Evolutionary conservation across 2,329 filamentous ascomycete genomes (phyloP).

Genomic region (Arthrocladium fulminans): DNA sequence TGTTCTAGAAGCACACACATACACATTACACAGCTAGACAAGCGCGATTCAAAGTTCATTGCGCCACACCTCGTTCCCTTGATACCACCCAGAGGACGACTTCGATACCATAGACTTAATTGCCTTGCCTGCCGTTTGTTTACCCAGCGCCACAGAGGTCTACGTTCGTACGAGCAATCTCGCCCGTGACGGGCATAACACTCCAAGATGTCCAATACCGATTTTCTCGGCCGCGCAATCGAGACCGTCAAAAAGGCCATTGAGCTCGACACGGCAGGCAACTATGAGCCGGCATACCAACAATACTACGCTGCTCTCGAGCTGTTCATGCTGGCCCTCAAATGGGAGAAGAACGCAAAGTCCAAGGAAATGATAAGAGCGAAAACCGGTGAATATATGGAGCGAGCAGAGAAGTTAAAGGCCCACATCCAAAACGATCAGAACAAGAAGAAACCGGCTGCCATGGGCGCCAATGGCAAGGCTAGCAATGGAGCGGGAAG

Average conservation of each 20-base stretch:
- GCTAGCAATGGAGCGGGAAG: conserved; percentile 45
- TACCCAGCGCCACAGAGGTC: not conserved
- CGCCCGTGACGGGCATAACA: not conserved
- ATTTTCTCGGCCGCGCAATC: conserved; percentile 94
- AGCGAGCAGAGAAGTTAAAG: conserved; percentile 96
- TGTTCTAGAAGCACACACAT: no score
- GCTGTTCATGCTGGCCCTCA: conserved; percentile 95
- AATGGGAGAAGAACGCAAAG: conserved; percentile 98
- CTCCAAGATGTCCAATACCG: conserved; percentile 77
- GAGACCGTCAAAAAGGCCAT: conserved; percentile 96
- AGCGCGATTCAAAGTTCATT: no score
- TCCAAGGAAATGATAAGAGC: conserved; percentile 95
- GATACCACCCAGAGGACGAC: no score
- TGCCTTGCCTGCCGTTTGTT: not conserved
- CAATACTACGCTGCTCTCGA: conserved; percentile 93
- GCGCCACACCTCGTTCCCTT: no score
- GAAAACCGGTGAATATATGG: conserved; percentile 96
- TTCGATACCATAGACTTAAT: not conserved
- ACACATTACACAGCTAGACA: no score
- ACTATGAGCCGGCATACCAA: conserved; percentile 96
- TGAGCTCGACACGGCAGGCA: conserved; percentile 85
- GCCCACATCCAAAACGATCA: conserved; percentile 66
- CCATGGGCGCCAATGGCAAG: conserved; percentile 44
- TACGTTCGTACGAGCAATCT: not conserved
- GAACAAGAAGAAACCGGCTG: conserved; percentile 45